Evolutionary conservation across 2,329 filamentous ascomycete genomes (phyloP), one percentile per base, ranked within the genome.

Genomic region (Verticillium nubilum): DNA sequence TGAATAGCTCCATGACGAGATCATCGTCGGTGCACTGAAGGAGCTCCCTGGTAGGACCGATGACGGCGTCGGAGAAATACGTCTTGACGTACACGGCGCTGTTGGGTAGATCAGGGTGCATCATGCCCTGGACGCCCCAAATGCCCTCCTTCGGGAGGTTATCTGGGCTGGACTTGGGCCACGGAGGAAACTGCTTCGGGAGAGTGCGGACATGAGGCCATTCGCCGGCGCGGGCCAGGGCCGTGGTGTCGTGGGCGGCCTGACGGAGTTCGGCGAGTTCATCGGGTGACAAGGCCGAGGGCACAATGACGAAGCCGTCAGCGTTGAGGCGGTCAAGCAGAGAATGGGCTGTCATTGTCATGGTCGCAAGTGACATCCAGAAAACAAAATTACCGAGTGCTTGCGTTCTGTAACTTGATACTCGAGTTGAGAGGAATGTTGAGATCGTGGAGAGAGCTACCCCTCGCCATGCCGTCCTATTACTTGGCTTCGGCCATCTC

Each of bases 101-200:
- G 58, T 83, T 81, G 0, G 86, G 82, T 65, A 94, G 84, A 1
- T 80, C 77, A 0, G 91, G 91, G 72, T 93, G 88, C 67, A 96
- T 80, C 5, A 96, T 81, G 73, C 93, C 90, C 78, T 96, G 92
- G 2, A 96, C 88, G 63, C 91, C 92, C 92, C 92, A 96, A 73
- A 96, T 96, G 23, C 91, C 91, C 57, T 80, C 72, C 2, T 77
- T 73, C 0, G 77, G 76, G 26, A 33, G 42, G 0, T 78, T 72
- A 56, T 79, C 78, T n/a, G 78, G 79, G 4, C 83, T 78, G 33
- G 58, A 54, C 54, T 54, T 58, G 42, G 63, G 70, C 92, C 92
- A 96, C 0, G 92, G 92, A 0, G 92, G 92, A 76, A 96, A 97
- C 74, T 96, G 92, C 74, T 96, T 96, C 58, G 90, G 90, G 2